Conservation (phyloP, 768 basidiomycete genomes). For the Leccinum subgranulosum region DNA sequence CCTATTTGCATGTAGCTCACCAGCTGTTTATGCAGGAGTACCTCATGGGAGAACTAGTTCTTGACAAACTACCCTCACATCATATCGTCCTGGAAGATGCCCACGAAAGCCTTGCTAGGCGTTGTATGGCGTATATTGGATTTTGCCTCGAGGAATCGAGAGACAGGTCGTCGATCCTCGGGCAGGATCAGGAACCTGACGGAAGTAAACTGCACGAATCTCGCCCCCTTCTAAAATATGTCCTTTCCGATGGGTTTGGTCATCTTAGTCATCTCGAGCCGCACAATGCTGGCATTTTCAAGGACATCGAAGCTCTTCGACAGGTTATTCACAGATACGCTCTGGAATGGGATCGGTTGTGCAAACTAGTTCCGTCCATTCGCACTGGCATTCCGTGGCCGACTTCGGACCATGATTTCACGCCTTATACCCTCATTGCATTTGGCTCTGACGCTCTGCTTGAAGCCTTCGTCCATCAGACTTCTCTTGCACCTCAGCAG, state of each 20-base stretch:
- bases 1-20: neutral
- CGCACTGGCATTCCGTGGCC: constrained; percentile 3
- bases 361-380: neutral
- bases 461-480: neutral
- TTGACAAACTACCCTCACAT: no score
- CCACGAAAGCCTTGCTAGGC: constrained; percentile 5
- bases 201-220: neutral
- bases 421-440: constrained; percentile 5
- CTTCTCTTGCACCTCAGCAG: neutral
- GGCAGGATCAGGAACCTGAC: neutral
- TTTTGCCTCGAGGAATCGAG: constrained; percentile 7
- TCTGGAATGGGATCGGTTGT: constrained; percentile 2
- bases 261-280: constrained; percentile 2
- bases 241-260: constrained; percentile 8
- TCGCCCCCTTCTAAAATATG: constrained; percentile 6
- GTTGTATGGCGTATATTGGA: constrained; percentile 7
- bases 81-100: constrained; percentile 8
- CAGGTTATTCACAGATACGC: neutral
- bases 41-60: constrained; percentile 9
- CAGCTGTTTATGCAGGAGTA: constrained; percentile 4
- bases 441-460: constrained; percentile 1
- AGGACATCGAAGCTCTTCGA: constrained; percentile 3
- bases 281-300: neutral
- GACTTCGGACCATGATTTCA: neutral
- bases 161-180: neutral